These are phyloP conservation scores for Lentinula boryana DNA, from an alignment of 768 basidiomycete genomes.

Conservation along the genomic window DNA sequence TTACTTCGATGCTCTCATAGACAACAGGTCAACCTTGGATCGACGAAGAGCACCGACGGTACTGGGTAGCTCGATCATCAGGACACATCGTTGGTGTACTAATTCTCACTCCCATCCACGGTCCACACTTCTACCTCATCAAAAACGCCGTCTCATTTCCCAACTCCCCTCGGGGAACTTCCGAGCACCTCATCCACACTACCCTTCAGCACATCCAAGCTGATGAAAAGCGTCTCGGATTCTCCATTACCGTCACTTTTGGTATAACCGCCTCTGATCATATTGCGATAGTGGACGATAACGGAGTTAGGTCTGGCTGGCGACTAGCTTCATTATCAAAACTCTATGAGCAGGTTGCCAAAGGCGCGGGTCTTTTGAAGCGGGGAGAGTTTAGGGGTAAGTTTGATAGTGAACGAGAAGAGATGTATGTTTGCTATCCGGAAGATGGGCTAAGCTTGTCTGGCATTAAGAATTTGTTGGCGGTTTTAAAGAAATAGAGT, in stretches of 20 bases:
- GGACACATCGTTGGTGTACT: conserved; percentile 40
- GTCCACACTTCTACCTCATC: conserved; percentile 37
- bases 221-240: conserved; percentile 18
- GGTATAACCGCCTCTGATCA: conserved; percentile 38
- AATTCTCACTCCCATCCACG: conserved; percentile 42
- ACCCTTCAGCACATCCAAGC: conserved; percentile 36
- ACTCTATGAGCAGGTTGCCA: conserved; percentile 35
- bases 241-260: conserved; percentile 36
- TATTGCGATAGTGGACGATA: neutral
- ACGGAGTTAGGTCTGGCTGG: conserved; percentile 26
- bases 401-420: conserved; percentile 4
- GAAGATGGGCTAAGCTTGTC: neutral
- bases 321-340: conserved; percentile 36
- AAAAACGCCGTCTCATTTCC: conserved; percentile 54
- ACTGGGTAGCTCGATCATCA: conserved; percentile 46
- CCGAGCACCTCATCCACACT: conserved; percentile 44
- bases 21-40: conserved; percentile 48
- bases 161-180: conserved; percentile 45
- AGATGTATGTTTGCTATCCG: conserved; percentile 6
- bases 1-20: conserved; percentile 14
- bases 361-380: conserved; percentile 30
- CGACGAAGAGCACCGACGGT: conserved; percentile 48
- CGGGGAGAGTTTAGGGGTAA: conserved; percentile 39
- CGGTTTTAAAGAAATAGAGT: conserved; percentile 7
- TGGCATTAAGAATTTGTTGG: neutral